Base-by-base conservation (phyloP, 495 filamentous ascomycete genomes). In the Bombardia bombarda region DNA sequence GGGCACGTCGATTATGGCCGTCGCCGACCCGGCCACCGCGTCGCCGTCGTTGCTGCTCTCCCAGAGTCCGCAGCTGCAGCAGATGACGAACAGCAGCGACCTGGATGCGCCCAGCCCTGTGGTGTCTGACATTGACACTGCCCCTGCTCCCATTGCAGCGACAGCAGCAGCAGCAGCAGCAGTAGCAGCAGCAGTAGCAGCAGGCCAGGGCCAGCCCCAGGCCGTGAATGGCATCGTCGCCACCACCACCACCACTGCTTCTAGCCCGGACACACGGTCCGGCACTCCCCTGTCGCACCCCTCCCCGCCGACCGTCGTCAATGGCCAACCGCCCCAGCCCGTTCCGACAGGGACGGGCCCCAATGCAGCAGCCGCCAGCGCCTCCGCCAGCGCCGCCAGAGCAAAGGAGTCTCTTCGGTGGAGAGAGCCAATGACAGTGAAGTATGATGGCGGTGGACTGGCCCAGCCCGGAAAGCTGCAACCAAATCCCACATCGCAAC, bases 361-460 rank as follows among this genome's bases (percentile, higher is more conserved):
- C 32, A 14, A 33, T 10, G 5, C 6, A 7, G 32, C 18, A 28
- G 14, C 23, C 33, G 36, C 32, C 24, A 22, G 6, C 8, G 37
- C 21, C n/a, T 13, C 37, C 24, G 16, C 41, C 35, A 14, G 38
- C 25, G 20, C 47, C 22, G 23, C n/a, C 13, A 35, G 46, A 18
- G 26, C 33, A 20, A 42, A 49, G 23, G 38, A 47, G 6, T 26
- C 32, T 17, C 19, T 52, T 21, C 46, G 52, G 7, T 51, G 49
- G 52, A 38, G 32, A 36, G 52, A 50, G 14, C 55, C 52, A 37
- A 49, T 53, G 26, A 46, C 45, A 14, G 47, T 58, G 4, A 40
- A 56, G 9, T 45, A 44, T 23, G 49, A 56, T 34, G 36, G 42
- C 42, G 43, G 34, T 37, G 49, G 51, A 33, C 47, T 46, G 21